Conservation (phyloP, 805 yeast species). For the Pichia rugopelliculosa region DNA sequence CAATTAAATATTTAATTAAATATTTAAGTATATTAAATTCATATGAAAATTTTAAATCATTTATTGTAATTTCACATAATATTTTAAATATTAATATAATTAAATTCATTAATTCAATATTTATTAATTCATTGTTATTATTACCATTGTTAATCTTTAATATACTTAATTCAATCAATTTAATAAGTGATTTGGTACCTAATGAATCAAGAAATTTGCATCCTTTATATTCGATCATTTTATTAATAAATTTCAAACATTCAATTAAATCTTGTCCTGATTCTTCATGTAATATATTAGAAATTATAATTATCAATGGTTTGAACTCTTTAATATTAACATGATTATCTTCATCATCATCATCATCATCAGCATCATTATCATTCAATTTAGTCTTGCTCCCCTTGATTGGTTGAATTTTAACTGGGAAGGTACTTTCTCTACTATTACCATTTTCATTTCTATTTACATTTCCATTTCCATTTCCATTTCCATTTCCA, state of each 20-base stretch:
- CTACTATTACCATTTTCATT: background rate
- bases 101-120: conserved; percentile 1
- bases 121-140: background rate
- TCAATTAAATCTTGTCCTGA: conserved; percentile 7
- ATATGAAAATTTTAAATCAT: conserved; percentile 3
- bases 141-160: background rate
- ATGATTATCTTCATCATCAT: background rate
- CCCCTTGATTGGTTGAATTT: background rate
- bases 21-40: conserved; percentile 5
- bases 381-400: background rate
- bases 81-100: conserved; percentile 1
- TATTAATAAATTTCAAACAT: conserved; percentile 8
- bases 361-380: background rate
- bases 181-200: background rate
- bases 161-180: background rate
- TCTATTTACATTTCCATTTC: background rate
- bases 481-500: background rate
- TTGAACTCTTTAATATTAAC: background rate
- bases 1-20: conserved; percentile 6
- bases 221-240: conserved; percentile 5
- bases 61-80: conserved; percentile 7
- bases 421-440: background rate
- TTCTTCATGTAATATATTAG: background rate
- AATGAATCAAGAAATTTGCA: conserved; percentile 1
- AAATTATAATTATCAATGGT: conserved; percentile 1